These are phyloP conservation scores for Ajuga reptans DNA, from an alignment of 305 asterid species.

Conservation along the genomic window DNA sequence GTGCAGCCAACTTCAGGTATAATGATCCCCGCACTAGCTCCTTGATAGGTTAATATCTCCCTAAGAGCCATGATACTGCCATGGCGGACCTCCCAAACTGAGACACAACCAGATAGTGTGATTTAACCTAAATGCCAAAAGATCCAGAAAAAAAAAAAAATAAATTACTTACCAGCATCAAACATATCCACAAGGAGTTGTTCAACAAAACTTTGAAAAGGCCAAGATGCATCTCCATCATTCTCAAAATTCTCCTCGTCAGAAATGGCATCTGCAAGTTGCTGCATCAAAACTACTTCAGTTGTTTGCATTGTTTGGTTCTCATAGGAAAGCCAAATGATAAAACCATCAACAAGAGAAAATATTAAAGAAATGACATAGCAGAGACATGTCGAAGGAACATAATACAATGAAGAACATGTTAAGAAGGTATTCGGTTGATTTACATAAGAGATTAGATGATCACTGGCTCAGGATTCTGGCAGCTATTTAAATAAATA, in stretches of 20 bases:
- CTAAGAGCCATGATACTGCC: conserved; percentile 98
- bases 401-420: not conserved
- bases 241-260: conserved; percentile 75
- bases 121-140: conserved; percentile 15
- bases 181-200: conserved; percentile 93
- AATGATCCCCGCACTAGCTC: conserved; percentile 78
- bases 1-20: conserved; percentile 46
- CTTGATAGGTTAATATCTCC: conserved; percentile 92
- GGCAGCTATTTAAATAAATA: not conserved
- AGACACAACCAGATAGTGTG: conserved; percentile 23
- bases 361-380: conserved; percentile 8
- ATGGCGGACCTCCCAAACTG: conserved; percentile 99
- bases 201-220: conserved; percentile 81
- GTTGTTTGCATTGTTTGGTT: conserved; percentile 25
- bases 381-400: not conserved
- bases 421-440: not conserved
- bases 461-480: conserved; percentile 6
- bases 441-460: not conserved
- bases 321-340: conserved; percentile 10
- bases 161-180: conserved; percentile 61
- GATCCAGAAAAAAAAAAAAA: conserved; percentile 6
- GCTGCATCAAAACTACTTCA: conserved; percentile 56
- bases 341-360: not conserved
- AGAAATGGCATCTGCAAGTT: conserved; percentile 52
- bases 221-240: conserved; percentile 86